Evolutionary conservation across 73 alveolate genomes (phyloP), one percentile per base, ranked within the genome.

Genomic region (Paraurostyla sp.): DNA sequence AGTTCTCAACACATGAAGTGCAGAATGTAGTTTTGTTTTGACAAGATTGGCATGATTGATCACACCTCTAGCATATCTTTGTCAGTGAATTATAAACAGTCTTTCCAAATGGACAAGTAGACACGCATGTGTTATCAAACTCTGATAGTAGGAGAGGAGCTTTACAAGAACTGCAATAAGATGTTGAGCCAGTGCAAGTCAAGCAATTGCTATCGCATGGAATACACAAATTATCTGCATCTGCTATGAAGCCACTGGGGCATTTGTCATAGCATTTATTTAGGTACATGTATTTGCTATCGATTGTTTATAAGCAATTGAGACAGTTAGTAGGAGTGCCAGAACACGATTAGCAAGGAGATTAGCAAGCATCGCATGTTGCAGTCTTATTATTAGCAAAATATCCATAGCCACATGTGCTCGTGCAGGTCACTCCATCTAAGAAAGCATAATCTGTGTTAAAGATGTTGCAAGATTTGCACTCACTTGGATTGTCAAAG

Each of bases 341-440:
- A 23, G 89, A 13, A 46, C 95, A 90, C 0, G 92, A 40, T 2
- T 32, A 58, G 27, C 95, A 90, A 15, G 92, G 92, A 27, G 65
- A 20, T 0, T 0, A 32, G 56, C 95, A 90, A 4, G 40, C 18
- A 7, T 69, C 89, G 36, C 95, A 90, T 7, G 76, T 1, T 18
- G 68, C 75, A 33, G 76, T 29, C 16, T 43, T 20, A 0, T 20
- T 45, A 48, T 90, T 57, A 48, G 87, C 87, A 46, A 33, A 90
- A 27, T 50, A 80, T 27, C 92, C 95, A 69, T 16, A 30, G 0
- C 81, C 38, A 63, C 95, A 90, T 9, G 83, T 16, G 38, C 69
- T 51, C 11, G 69, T 43, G 49, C 95, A 90, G 6, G 78, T 33
- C 0, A 41, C 23, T 30, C 95, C 95, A 1, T 33, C 0, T 23